A percentile compares a stretch with the other conserved stretches of the same genome.
Evolutionary conservation across 83 land plant genomes (phyloP).

Genomic region (Thuja plicata): DNA sequence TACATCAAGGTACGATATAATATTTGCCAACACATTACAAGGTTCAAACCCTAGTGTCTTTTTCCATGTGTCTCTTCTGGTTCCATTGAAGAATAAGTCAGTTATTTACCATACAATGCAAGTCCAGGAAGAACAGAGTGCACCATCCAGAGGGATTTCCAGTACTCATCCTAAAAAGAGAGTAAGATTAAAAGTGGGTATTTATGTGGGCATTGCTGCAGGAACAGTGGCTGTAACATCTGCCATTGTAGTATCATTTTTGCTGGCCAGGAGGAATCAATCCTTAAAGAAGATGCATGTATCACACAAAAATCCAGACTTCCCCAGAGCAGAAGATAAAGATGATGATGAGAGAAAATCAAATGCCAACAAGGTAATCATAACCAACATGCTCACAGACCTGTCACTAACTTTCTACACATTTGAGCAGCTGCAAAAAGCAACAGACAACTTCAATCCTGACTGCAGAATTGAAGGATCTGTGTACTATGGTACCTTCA

Average conservation of each 20-base stretch:
- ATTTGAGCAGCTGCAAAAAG: constrained; percentile 39
- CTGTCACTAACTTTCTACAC: constrained; percentile 23
- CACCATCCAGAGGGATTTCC: constrained; percentile 2
- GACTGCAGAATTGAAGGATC: constrained; percentile 43
- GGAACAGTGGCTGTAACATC: neutral
- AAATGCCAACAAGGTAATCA: neutral
- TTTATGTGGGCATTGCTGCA: neutral
- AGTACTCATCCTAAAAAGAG: neutral
- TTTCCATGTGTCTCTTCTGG: constrained; percentile 22
- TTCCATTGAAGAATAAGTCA: constrained; percentile 32
- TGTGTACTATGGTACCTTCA: constrained; percentile 48
- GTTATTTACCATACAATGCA: constrained; percentile 10
- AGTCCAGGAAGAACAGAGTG: neutral
- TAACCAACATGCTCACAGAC: neutral
- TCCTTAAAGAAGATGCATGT: neutral
- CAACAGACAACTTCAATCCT: constrained; percentile 54
- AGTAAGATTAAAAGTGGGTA: neutral
- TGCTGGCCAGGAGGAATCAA: neutral
- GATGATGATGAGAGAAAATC: neutral
- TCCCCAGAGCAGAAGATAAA: constrained; percentile 3
- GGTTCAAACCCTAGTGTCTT: neutral
- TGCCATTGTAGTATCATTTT: constrained; percentile 3
- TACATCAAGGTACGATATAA: constrained; percentile 22
- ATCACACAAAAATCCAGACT: neutral
- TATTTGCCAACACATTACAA: constrained; percentile 27